Percentiles rank a stretch among this genome's conserved stretches.
Evolutionary conservation across 148 eudicot species (phyloP).

Genomic region (Rhododendron molle): DNA sequence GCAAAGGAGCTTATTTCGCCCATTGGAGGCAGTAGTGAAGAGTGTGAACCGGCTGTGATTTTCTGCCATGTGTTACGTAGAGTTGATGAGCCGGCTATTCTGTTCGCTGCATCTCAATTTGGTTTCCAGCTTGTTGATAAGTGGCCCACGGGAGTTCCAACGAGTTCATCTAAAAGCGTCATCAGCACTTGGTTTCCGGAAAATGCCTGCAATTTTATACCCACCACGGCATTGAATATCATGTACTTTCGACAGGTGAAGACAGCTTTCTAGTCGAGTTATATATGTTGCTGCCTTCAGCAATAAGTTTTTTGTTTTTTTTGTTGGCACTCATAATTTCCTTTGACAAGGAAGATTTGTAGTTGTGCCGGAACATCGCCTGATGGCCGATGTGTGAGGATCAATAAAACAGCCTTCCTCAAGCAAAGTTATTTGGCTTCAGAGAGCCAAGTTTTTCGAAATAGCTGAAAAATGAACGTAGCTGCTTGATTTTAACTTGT

Average conservation of each 20-base stretch:
- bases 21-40: neutral
- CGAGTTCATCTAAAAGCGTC: constrained; percentile 22
- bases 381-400: neutral
- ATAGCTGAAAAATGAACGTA: neutral
- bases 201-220: constrained; percentile 29
- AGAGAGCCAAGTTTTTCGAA: neutral
- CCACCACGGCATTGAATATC: constrained; percentile 67
- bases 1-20: constrained; percentile 57
- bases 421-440: neutral
- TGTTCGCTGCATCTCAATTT: constrained; percentile 57
- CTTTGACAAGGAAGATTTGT: neutral
- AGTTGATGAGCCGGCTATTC: constrained; percentile 81
- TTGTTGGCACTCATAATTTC: constrained; percentile 3
- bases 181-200: constrained; percentile 49
- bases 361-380: neutral
- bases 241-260: constrained; percentile 46
- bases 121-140: constrained; percentile 71
- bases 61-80: constrained; percentile 77
- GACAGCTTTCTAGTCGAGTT: neutral
- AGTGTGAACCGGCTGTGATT: constrained; percentile 41
- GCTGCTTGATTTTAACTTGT: neutral
- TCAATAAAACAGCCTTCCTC: neutral
- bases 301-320: neutral
- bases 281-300: neutral
- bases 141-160: constrained; percentile 49